Base-by-base conservation (phyloP, 805 yeast genomes). In the Starmera dryadoides region DNA sequence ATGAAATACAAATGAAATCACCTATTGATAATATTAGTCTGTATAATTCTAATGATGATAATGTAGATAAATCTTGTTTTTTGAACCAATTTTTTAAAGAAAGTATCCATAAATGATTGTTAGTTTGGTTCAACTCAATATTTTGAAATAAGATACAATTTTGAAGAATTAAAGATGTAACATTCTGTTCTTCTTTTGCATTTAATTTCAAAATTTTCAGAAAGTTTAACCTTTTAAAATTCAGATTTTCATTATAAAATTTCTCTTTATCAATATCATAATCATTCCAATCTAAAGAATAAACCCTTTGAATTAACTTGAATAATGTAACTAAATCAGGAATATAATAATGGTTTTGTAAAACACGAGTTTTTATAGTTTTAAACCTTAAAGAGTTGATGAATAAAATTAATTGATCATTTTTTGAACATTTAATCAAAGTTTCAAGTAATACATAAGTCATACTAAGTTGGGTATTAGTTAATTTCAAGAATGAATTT, bases 1-100 rank as follows among this genome's bases (percentile, higher is more conserved):
- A 48, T 1, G 52, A 37, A 10, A 65, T 40, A 44, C 77, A 71
- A 3, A 68, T 57, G 25, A 60, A 59, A 21, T 63, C 47, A n/a
- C 70, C 66, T 14, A 72, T 39, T 0, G 71, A 59, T 2, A 60
- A 48, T 1, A 72, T 43, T 2, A 30, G 19, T 30, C 19, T 16
- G 20, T 16, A 17, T 17, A 16, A 10, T 2, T 30, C 20, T 7
- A 30, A 4, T 16, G 18, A 16, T 9, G 20, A 16, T 11, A 30
- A 10, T 2, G 20, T 16, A 15, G 18, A 18, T 17, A 30, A 10
- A 16, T 16, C 7, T 6, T 8, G 15, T 4, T 10, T 14, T 17
- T 30, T 18, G 7, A 30, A 5, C 18, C 15, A 30, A 16, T 18
- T 30, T 7, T 17, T 30, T 16, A 30, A 6, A 30, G 18, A 16